Base-by-base conservation (phyloP, 495 filamentous ascomycete genomes). In the Copromyces sp. region DNA sequence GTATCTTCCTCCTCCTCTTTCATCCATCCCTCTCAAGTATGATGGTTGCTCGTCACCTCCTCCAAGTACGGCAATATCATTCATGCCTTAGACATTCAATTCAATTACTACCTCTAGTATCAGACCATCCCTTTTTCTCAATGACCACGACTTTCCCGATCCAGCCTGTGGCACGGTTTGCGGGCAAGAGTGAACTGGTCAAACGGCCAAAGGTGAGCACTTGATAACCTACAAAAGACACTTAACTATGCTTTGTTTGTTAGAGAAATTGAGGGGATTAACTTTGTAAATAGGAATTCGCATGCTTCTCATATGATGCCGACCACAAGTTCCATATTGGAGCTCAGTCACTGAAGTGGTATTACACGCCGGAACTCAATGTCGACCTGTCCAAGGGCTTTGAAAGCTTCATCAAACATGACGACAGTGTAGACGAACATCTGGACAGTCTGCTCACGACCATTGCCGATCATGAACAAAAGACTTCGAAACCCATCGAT, bases 261-360 rank as follows among this genome's bases (percentile, higher is more conserved):
- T 12, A 6, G 17, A 39, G 5, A 72, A 11, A 40, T n/a, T 32
- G 6, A 16, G 6, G 20, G 32, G 14, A 16, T 17, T 65, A 2
- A 65, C 53, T 35, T 9, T 16, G 3, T 35, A 1, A 9, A 1
- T 29, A 94, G 91, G 95, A 99, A 83, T 92, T 98, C 69, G 85
- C 93, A 3, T 92, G 84, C 79, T 99, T 98, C 80, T 98, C 95
- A 1, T 98, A 94, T 81, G 93, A 98, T 82, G 85, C 92, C 12
- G 79, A 93, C 14, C 96, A 92, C 80, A 76, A 86, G n/a, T 93
- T 92, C 77, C 90, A 83, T 68, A 87, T 91, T 12, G 93, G 93
- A 65, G 90, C 92, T 53, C 89, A 90, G 14, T 94, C 93, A 1
- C 76, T 99, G 45, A 87, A 87, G 68, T 97, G 94, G 81, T 99